Evolutionary conservation across 352 stramenopile species (phyloP).

Genomic region (Phytophthora cactorum): DNA sequence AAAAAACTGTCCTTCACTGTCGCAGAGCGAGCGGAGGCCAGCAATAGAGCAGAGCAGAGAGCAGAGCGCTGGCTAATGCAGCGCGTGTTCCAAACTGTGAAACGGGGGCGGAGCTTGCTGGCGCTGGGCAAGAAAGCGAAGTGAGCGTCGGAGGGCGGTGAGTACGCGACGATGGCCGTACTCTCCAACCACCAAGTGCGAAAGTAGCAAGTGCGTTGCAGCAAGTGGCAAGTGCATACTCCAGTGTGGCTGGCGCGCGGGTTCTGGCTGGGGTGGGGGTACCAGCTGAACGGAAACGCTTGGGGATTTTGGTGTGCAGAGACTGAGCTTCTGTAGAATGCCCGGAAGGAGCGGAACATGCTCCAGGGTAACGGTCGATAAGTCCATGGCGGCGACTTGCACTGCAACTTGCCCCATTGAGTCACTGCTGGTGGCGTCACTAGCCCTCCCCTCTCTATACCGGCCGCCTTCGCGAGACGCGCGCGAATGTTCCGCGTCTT

Average conservation of each 20-base stretch:
- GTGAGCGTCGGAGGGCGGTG: conserved; percentile 28
- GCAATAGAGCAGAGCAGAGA: conserved; percentile 14
- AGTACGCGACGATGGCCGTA: conserved; percentile 23
- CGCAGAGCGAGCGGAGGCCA: conserved; percentile 1
- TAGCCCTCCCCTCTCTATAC: conserved; percentile 23
- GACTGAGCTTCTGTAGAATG: conserved; percentile 29
- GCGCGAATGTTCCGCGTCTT: conserved; percentile 20
- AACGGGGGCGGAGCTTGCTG: conserved; percentile 28
- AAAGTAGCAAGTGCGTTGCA: conserved; percentile 52
- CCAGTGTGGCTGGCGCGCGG: conserved; percentile 31
- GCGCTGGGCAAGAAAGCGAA: conserved; percentile 34
- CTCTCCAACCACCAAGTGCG: conserved; percentile 37
- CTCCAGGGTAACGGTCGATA: conserved; percentile 23
- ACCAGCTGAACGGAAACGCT: conserved; percentile 41
- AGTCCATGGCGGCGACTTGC: conserved; percentile 15
- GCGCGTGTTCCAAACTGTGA: conserved; percentile 13
- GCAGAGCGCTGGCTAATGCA: conserved; percentile 12
- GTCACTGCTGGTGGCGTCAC: neutral
- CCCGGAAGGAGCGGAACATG: conserved; percentile 25
- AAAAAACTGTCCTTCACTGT: conserved; percentile 13
- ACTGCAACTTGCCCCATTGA: conserved; percentile 17
- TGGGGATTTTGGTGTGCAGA: conserved; percentile 45
- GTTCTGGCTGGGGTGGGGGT: conserved; percentile 40
- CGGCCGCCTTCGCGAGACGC: conserved; percentile 8
- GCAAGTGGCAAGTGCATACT: conserved; percentile 45